Conservation (phyloP, 2,329 filamentous ascomycete genomes). For the Botrytis medusae region DNA sequence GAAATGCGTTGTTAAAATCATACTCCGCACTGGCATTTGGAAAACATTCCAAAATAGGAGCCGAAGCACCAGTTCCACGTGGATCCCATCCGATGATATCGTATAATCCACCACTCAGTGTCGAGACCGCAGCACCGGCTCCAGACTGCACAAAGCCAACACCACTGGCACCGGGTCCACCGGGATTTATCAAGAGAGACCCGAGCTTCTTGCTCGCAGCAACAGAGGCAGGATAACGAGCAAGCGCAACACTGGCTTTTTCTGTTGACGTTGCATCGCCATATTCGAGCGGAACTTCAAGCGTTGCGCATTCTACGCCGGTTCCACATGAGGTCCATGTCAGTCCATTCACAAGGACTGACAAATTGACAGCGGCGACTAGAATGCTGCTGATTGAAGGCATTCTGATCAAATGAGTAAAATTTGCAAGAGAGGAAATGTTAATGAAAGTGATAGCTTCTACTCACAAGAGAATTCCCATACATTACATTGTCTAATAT, state of each 20-base stretch:
- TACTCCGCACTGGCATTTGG: conserved; percentile 24
- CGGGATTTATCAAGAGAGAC: conserved; percentile 10
- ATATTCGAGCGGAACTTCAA: conserved; percentile 26
- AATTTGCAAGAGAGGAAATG: neutral
- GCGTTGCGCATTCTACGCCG: conserved; percentile 17
- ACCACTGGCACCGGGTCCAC: conserved; percentile 29
- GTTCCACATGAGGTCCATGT: conserved; percentile 25
- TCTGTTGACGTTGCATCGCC: neutral
- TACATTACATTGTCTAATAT: neutral
- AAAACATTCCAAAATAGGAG: conserved; percentile 26
- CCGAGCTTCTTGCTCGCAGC: neutral
- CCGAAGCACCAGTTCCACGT: conserved; percentile 24
- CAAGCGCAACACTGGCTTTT: neutral
- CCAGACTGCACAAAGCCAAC: conserved; percentile 26
- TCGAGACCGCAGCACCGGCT: conserved; percentile 22
- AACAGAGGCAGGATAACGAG: conserved; percentile 6
- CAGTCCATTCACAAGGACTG: conserved; percentile 7
- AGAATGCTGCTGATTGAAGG: neutral
- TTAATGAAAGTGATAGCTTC: neutral
- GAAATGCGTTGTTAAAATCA: conserved; percentile 22
- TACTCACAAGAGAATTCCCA: neutral
- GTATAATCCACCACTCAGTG: conserved; percentile 26
- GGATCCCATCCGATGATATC: conserved; percentile 30
- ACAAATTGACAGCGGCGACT: neutral
- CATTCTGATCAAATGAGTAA: neutral